Percentiles rank a stretch among this genome's conserved stretches.
phyloP scores from a whole-genome alignment of 495 filamentous ascomycete species.

The Tuber magnatum region DNA sequence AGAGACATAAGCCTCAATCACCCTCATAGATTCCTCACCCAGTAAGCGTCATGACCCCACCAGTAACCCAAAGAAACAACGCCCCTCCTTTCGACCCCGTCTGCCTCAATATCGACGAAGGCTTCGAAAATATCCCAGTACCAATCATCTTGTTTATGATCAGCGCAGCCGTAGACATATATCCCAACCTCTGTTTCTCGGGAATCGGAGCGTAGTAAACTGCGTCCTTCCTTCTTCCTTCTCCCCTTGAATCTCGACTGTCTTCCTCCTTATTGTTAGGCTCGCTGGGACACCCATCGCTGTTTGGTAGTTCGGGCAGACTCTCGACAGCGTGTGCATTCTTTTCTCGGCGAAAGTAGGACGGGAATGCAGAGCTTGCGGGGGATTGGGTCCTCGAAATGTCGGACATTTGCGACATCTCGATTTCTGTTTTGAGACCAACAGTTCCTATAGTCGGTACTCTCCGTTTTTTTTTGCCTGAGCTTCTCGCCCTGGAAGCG shows the following conservation, averaged over 20 bases:
- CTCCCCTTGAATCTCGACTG: neutral
- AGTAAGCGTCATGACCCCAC: conserved; percentile 38
- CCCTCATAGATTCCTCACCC: conserved; percentile 16
- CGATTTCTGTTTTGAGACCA: neutral
- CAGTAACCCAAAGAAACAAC: conserved; percentile 36
- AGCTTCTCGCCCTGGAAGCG: neutral
- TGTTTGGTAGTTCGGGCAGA: conserved; percentile 11
- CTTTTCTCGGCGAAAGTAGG: conserved; percentile 4
- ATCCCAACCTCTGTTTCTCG: conserved; percentile 36
- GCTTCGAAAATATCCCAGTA: conserved; percentile 40
- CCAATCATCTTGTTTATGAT: conserved; percentile 41
- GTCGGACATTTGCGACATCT: conserved; percentile 14
- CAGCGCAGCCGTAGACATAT: conserved; percentile 36
- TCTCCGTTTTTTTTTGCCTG: neutral
- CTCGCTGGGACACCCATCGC: neutral
- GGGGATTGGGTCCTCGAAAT: conserved; percentile 10
- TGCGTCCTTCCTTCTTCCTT: neutral
- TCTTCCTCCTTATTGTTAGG: neutral
- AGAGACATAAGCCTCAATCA: neutral
- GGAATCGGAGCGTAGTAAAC: conserved; percentile 33
- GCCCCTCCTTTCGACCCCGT: conserved; percentile 33
- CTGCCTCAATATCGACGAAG: conserved; percentile 22
- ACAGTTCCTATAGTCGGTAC: neutral
- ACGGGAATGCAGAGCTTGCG: conserved; percentile 7
- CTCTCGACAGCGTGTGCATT: conserved; percentile 8